Evolutionary conservation across 2,329 filamentous ascomycete genomes (phyloP), one percentile per base, ranked within the genome.

Genomic region (Fusarium anthophilum): DNA sequence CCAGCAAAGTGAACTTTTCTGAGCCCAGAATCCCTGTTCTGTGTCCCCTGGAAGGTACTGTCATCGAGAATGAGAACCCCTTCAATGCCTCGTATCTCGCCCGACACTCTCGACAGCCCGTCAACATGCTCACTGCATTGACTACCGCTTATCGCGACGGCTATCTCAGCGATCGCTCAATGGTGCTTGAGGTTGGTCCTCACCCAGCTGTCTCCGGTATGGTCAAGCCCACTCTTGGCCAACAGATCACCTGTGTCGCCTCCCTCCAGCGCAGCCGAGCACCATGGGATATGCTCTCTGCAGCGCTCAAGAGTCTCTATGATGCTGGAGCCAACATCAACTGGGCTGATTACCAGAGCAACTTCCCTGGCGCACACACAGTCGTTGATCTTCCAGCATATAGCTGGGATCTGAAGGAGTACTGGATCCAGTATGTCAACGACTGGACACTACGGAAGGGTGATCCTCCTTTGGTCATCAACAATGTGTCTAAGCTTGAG

Each of bases 371-470:
- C 3, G 63, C 72, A 0, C 72, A 77, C 3, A 56, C 43, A 10
- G 70, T 94, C 18, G 81, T 94, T 10, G 83, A 88, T 5, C 84
- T 95, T 4, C 93, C 93, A 0, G 88, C 88, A 7, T 95, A 95
- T 79, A 87, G 87, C 2, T 95, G 92, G 82, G 91, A 95, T 76
- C 85, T 90, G 76, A 94, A 94, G 85, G 91, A 89, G 73, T 94
- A 94, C 80, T 91, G 89, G 89, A 85, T 90, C 37, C 83, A 87
- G 75, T 91, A 90, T 74, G 82, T 87, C 63, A 92, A 93, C 68
- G 91, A 94, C 81, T 94, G 91, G 91, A 88, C 87, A 17, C 84
- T 94, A 22, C 90, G 88, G 72, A 94, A 95, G 85, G 81, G 87
- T 81, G 55, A 77, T n/a, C 53, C 70, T 13, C 75, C 75, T 12